Percentiles rank a stretch among this genome's conserved stretches.
phyloP scores from a whole-genome alignment of 176 grass and related monocot species.

The Cymbopogon citratus region DNA sequence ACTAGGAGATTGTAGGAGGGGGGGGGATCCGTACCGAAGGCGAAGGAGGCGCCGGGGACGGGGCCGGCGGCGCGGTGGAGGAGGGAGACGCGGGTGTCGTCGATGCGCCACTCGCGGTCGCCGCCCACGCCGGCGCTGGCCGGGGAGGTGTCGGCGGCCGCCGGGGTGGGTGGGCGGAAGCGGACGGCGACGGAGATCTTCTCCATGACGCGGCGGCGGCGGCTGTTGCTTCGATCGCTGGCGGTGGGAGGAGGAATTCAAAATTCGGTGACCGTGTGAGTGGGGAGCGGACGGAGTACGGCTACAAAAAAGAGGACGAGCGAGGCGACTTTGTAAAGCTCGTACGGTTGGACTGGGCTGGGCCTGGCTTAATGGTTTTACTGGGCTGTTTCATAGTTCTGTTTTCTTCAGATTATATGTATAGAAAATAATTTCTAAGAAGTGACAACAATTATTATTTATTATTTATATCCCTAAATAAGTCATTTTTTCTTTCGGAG shows the following conservation, averaged over 20 bases:
- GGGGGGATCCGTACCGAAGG: slow-evolving; percentile 48
- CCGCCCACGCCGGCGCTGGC: background rate
- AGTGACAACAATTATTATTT: too few species aligned
- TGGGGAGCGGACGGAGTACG: background rate
- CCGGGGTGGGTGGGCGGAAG: slow-evolving; percentile 47
- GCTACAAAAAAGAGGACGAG: background rate
- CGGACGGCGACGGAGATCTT: slow-evolving; percentile 93
- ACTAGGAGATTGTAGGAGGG: background rate
- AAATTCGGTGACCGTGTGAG: slow-evolving; percentile 25
- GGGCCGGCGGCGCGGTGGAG: slow-evolving; percentile 35
- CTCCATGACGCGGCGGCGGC: slow-evolving; percentile 53
- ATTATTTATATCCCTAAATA: too few species aligned
- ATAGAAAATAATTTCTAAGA: too few species aligned
- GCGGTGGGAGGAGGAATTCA: slow-evolving; percentile 20
- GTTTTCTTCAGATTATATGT: too few species aligned
- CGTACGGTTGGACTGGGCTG: background rate
- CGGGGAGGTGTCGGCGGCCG: background rate
- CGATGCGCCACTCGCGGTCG: slow-evolving; percentile 60
- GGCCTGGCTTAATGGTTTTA: background rate
- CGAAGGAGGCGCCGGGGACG: slow-evolving; percentile 52
- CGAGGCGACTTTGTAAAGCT: background rate
- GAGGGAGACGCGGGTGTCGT: slow-evolving; percentile 64
- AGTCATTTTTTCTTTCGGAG: too few species aligned
- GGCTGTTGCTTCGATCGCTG: background rate
- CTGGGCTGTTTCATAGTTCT: background rate